Evolutionary conservation across 495 filamentous ascomycete species (phyloP), one percentile per base, ranked within the genome.

Genomic region (Venustampulla echinocandica): DNA sequence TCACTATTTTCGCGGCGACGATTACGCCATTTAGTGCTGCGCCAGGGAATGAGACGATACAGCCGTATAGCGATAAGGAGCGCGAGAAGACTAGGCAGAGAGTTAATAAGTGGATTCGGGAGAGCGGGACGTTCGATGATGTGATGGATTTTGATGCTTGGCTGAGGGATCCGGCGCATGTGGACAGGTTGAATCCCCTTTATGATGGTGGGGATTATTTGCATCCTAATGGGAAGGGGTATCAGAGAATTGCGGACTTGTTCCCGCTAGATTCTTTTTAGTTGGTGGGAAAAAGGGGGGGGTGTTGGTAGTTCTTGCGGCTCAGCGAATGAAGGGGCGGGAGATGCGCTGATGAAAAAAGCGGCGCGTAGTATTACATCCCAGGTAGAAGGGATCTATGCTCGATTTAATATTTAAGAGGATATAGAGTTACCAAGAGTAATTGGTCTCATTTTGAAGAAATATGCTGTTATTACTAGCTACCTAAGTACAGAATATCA

Each of bases 121-220:
- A 49, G 1, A 73, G 67, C 36, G 77, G 75, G 25, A 32, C 24
- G 85, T 84, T 83, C 47, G 78, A 80, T 53, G 69, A 64, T 0
- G 68, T 79, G 2, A 61, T 85, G 33, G 81, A 86, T 56, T 84
- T 86, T 50, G 73, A 76, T 49, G 63, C 55, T 32, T 60, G 76
- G 15, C 33, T 84, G 33, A 65, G 71, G 17, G 72, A 84, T 57
- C 64, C 69, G 10, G 49, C 59, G 3, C 62, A 67, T 21, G 54
- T 60, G 30, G 63, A 59, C 43, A 44, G 62, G 52, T 53, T 85
- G 53, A 64, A 61, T 23, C 52, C 42, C n/a, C 49, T 69, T 56
- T 84, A 69, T 58, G 74, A 85, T 49, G 75, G 78, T 7, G 82
- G 82, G 0, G 82, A 85, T 62, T 75, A 79, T 57, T 57, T 87